Evolutionary conservation across 2,329 filamentous ascomycete species (phyloP), one percentile per base, ranked within the genome.

Genomic region (Hysterium pulicare): DNA sequence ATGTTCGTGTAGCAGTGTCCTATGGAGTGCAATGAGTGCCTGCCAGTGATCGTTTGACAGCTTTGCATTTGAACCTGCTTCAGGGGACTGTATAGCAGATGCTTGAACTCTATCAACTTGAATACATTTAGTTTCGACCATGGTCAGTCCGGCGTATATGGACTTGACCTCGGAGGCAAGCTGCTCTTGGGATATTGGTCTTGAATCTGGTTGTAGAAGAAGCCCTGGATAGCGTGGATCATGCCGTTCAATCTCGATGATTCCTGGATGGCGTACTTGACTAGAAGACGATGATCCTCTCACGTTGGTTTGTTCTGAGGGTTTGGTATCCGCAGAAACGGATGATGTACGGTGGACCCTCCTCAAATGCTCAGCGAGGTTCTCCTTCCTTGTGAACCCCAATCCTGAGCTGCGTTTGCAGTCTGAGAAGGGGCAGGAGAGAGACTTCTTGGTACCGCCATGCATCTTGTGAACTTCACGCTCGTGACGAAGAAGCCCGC

Each of bases 381-480:
- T 97, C 69, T 97, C 91, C 59, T 90, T 87, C 38, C 91, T 82
- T 7, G 90, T 94, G 66, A 97, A 97, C 17, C 90, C 90, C 58
- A 89, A 87, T 48, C 89, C 90, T 0, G 81, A 83, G 59, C 90
- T 87, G 28, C 91, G 85, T 65, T 95, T 95, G 77, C 91, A 97
- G 61, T 88, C 89, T 28, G 75, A 68, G 58, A 91, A 86, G 0
- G 90, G 90, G 59, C 91, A 97, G 72, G 88, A 87, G 42, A 95
- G 78, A 2, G 86, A 84, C 49, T 94, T 90, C 64, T 90, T 90
- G 8, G 90, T 88, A 2, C 89, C 90, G 42, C 89, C 87, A 57
- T 95, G 86, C 70, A 91, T 89, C 66, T 84, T 83, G 67, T 97
- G 91, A 1, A 97, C 91, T 68, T 97, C 91, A 49, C 91, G 84